Percentiles rank a stretch among this genome's conserved stretches.
Evolutionary conservation across 2,329 filamentous ascomycete species (phyloP).

Genomic region (Ploettnerulaceae sp.): DNA sequence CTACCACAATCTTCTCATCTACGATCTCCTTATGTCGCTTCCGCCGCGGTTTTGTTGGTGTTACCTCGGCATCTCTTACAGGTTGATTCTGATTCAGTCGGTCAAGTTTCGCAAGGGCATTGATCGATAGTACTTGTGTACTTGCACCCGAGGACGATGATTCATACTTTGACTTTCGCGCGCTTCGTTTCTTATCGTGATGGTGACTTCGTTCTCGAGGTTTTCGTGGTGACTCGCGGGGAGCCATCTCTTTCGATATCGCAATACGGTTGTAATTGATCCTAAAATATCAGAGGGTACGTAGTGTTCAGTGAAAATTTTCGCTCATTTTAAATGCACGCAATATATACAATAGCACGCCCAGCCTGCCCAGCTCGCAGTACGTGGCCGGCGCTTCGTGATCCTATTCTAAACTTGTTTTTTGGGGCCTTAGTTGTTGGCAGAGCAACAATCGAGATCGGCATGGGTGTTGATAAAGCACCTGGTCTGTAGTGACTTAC

Average conservation of each 20-base stretch:
- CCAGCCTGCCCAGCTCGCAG: slow-evolving; percentile 2
- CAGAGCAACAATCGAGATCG: slow-evolving; percentile 9
- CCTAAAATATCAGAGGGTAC: not conserved
- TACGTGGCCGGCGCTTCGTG: slow-evolving; percentile 1
- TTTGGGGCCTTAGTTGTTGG: slow-evolving; percentile 4
- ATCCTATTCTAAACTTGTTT: slow-evolving; percentile 1
- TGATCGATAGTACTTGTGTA: slow-evolving; percentile 30
- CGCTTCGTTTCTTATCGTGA: slow-evolving; percentile 20
- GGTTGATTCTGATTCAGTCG: slow-evolving; percentile 27
- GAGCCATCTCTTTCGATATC: slow-evolving; percentile 19
- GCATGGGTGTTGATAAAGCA: not conserved
- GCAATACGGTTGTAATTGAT: not conserved
- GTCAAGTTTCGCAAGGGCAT: slow-evolving; percentile 32
- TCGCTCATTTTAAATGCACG: not conserved
- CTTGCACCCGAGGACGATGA: slow-evolving; percentile 24
- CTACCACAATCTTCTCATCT: slow-evolving; percentile 28
- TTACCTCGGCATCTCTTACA: slow-evolving; percentile 19
- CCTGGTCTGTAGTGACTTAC: not conserved
- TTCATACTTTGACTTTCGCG: slow-evolving; percentile 22
- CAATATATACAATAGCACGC: slow-evolving; percentile 8
- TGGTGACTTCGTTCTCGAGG: slow-evolving; percentile 25
- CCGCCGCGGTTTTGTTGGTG: slow-evolving; percentile 24
- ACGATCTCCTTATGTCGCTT: slow-evolving; percentile 23
- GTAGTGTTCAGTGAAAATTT: not conserved
- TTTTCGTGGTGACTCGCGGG: slow-evolving; percentile 27